Percentiles rank a stretch among this genome's conserved stretches.
phyloP scores from a whole-genome alignment of 2,329 filamentous ascomycete species.

The Fusarium cicatricum region DNA sequence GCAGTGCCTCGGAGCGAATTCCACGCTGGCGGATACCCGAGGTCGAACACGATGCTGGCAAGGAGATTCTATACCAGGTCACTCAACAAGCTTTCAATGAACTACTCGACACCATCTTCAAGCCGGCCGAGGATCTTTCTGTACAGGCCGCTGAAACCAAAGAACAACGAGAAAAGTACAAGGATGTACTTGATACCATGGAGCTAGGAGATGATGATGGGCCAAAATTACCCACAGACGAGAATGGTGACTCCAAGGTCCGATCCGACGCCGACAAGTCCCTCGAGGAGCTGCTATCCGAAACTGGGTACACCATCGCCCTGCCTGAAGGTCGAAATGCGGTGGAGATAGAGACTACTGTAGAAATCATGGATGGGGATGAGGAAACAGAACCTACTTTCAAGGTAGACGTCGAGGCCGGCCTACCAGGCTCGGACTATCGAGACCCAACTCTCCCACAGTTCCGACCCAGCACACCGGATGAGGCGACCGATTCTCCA shows the following conservation, averaged over 20 bases:
- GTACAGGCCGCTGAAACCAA: slow-evolving; percentile 72
- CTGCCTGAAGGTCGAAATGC: slow-evolving; percentile 43
- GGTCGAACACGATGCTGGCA: slow-evolving; percentile 82
- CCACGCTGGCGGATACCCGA: slow-evolving; percentile 81
- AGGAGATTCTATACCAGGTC: slow-evolving; percentile 89
- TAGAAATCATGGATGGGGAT: slow-evolving; percentile 38
- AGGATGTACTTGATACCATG: slow-evolving; percentile 56
- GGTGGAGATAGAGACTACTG: slow-evolving; percentile 44
- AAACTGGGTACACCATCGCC: slow-evolving; percentile 56
- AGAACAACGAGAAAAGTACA: slow-evolving; percentile 65
- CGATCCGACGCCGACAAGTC: slow-evolving; percentile 37
- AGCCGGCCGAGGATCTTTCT: slow-evolving; percentile 78
- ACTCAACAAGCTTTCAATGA: slow-evolving; percentile 93
- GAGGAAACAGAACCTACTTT: slow-evolving; percentile 21
- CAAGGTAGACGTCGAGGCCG: slow-evolving; percentile 29
- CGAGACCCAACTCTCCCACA: slow-evolving; percentile 74
- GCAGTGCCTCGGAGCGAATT: slow-evolving; percentile 77
- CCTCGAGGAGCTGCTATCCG: slow-evolving; percentile 50
- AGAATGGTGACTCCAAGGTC: slow-evolving; percentile 15
- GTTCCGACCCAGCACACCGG: slow-evolving; percentile 66
- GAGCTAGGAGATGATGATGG: slow-evolving; percentile 44
- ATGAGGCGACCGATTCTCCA: slow-evolving; percentile 27
- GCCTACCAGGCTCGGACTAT: slow-evolving; percentile 30
- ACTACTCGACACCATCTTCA: slow-evolving; percentile 86
- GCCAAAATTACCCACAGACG: slow-evolving; percentile 13